A percentile compares a stretch with the other conserved stretches of the same genome.
Conservation (phyloP, 192 early-diverging fungal genomes). For the Phlyctochytrium arcticum region DNA sequence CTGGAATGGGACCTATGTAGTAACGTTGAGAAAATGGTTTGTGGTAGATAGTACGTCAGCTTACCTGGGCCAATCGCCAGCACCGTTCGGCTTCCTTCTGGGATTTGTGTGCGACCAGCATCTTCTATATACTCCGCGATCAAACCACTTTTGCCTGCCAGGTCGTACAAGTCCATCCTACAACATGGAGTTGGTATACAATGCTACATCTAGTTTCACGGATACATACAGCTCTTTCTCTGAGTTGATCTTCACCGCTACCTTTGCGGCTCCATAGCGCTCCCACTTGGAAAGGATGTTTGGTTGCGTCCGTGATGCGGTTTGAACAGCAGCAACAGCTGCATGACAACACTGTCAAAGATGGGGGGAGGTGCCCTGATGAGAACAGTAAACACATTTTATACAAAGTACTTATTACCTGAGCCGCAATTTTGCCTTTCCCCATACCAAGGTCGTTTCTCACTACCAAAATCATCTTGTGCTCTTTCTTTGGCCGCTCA, state of each 20-base stretch:
- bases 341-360: slow-evolving; percentile 78
- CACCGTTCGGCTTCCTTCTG: slow-evolving; percentile 86
- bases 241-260: slow-evolving; percentile 70
- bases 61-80: slow-evolving; percentile 87
- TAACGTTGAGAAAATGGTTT: not conserved
- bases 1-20: slow-evolving; percentile 19
- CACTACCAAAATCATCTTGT: slow-evolving; percentile 70
- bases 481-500: not conserved
- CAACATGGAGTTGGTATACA: slow-evolving; percentile 16
- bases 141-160: slow-evolving; percentile 56
- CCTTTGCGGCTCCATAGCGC: slow-evolving; percentile 75
- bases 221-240: slow-evolving; percentile 79
- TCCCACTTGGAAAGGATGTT: slow-evolving; percentile 63
- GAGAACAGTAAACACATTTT: too few species aligned
- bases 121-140: slow-evolving; percentile 77
- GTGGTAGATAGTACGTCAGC: not conserved
- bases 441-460: slow-evolving; percentile 89
- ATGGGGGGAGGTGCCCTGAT: not conserved
- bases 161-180: slow-evolving; percentile 62
- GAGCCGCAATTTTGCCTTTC: slow-evolving; percentile 92
- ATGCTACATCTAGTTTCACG: too few species aligned
- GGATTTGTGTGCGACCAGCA: slow-evolving; percentile 91
- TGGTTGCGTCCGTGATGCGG: slow-evolving; percentile 25
- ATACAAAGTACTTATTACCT: slow-evolving; percentile 40
- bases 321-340: slow-evolving; percentile 59